These are phyloP conservation scores for Suillus sp. DNA, from an alignment of 768 basidiomycete genomes.

Conservation along the genomic window DNA sequence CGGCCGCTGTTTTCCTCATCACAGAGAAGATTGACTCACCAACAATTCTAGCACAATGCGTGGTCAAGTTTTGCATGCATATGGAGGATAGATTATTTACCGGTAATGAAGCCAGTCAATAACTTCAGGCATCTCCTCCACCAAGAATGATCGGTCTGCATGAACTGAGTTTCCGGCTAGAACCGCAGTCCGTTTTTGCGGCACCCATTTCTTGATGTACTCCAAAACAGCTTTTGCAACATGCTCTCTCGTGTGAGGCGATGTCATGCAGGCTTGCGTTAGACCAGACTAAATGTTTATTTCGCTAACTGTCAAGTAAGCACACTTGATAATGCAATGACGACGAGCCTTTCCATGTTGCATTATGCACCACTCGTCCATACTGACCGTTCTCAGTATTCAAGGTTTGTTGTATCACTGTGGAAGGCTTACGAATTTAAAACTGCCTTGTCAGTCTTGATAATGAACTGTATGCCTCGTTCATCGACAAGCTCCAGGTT, in stretches of 20 bases:
- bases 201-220: slow-evolving; percentile 89
- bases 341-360: slow-evolving; percentile 72
- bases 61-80: background rate
- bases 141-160: slow-evolving; percentile 72
- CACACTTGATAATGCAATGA: background rate
- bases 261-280: slow-evolving; percentile 75
- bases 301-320: background rate
- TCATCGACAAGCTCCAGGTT: slow-evolving; percentile 79
- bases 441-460: slow-evolving; percentile 66
- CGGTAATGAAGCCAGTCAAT: slow-evolving; percentile 83
- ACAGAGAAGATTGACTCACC: slow-evolving; percentile 47
- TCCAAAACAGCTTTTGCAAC: slow-evolving; percentile 64
- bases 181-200: slow-evolving; percentile 57
- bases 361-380: slow-evolving; percentile 85
- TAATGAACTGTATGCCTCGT: slow-evolving; percentile 69
- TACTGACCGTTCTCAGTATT: slow-evolving; percentile 44
- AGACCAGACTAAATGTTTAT: slow-evolving; percentile 65
- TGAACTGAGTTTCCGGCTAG: slow-evolving; percentile 92
- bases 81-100: slow-evolving; percentile 35
- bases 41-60: slow-evolving; percentile 52
- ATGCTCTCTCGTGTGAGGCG: slow-evolving; percentile 59
- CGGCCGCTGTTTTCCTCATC: background rate
- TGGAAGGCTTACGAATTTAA: slow-evolving; percentile 61
- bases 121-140: slow-evolving; percentile 78
- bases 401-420: background rate